These are phyloP conservation scores for Ophiostoma sp. DNA, from an alignment of 2,329 filamentous ascomycete genomes.

Conservation along the genomic window DNA sequence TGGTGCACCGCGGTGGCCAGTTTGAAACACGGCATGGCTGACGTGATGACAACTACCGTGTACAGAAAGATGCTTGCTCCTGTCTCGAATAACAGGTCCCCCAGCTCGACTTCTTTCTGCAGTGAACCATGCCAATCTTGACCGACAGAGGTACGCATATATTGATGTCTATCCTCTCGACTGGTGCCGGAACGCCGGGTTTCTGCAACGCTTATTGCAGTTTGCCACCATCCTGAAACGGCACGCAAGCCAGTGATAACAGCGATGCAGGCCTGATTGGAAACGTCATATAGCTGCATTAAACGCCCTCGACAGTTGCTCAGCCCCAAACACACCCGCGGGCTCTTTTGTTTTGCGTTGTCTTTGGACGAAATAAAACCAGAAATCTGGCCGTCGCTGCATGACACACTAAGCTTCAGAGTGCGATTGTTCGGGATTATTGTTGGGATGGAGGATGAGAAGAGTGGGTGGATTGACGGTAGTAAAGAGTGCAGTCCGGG, in stretches of 20 bases:
- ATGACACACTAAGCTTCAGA: not conserved
- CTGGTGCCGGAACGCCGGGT: not conserved
- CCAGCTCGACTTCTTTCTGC: not conserved
- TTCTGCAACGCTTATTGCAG: not conserved
- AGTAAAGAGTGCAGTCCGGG: not conserved
- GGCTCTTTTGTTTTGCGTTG: constrained; percentile 5
- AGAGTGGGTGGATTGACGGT: not conserved
- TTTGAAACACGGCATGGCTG: not conserved
- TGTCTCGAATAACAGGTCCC: not conserved
- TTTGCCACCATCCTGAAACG: not conserved
- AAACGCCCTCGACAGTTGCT: not conserved
- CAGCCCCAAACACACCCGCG: constrained; percentile 6
- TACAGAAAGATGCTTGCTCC: not conserved
- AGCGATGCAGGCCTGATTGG: not conserved
- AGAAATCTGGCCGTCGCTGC: not conserved
- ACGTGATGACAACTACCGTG: constrained; percentile 1
- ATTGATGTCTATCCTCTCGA: not conserved
- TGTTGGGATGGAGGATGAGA: not conserved
- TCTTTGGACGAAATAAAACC: not conserved
- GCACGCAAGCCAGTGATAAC: not conserved
- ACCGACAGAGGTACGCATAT: not conserved
- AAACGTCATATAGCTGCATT: not conserved
- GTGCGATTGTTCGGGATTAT: not conserved
- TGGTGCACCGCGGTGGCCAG: not conserved
- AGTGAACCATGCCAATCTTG: not conserved